Evolutionary conservation across 805 yeast species (phyloP).

Genomic region (Spathaspora passalidarum): DNA sequence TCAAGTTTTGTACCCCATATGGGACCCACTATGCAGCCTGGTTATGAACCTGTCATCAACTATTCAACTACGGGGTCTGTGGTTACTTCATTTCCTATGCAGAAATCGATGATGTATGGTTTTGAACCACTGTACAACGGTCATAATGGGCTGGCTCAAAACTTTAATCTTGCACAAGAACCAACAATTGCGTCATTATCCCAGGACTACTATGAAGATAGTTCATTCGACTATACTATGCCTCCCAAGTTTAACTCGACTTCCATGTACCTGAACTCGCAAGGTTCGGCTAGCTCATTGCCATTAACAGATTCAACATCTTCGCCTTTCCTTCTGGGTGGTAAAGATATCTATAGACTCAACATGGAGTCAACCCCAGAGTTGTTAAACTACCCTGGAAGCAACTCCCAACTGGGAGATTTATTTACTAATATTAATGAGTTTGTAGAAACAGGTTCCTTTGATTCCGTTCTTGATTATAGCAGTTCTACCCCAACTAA

Average conservation of each 20-base stretch:
- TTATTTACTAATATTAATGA: constrained; percentile 19
- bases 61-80: not conserved
- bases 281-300: constrained; percentile 2
- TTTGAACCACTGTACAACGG: not conserved
- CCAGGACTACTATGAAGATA: not conserved
- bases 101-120: not conserved
- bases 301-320: not conserved
- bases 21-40: not conserved
- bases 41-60: not conserved
- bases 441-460: constrained; percentile 21
- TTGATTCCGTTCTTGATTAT: constrained; percentile 28
- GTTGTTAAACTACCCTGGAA: constrained; percentile 6
- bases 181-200: not conserved
- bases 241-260: not conserved
- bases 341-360: not conserved
- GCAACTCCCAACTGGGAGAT: constrained; percentile 2
- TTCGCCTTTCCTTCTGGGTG: not conserved
- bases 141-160: not conserved
- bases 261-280: constrained; percentile 7
- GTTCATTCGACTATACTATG: not conserved
- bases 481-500: not conserved
- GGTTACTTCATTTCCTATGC: not conserved
- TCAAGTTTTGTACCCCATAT: not conserved
- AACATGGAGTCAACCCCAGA: constrained; percentile 15
- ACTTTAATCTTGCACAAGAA: not conserved